Evolutionary conservation across 768 basidiomycete genomes (phyloP), one percentile per base, ranked within the genome.

Genomic region (Trichaptum fuscoviolaceum): DNA sequence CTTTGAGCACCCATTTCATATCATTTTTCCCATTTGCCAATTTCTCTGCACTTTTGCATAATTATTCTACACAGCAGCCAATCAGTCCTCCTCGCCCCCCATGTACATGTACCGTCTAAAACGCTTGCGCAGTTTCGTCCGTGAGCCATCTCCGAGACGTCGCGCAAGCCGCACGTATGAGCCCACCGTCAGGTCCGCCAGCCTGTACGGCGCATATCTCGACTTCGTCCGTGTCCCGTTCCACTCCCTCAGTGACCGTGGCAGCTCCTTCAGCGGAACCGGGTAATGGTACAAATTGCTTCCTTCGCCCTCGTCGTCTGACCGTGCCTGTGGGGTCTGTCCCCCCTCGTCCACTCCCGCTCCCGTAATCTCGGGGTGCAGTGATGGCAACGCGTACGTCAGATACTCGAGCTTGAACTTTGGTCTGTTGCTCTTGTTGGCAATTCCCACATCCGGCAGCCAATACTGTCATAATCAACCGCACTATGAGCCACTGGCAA

Each of bases 31-130:
- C 24, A 64, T 26, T 24, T 52, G 64, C 42, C 23, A 58, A 35
- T 25, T 4, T 35, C 57, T 24, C 30, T 30, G 17, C 34, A n/a
- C 62, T n/a, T 24, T 63, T 23, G 26, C 24, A 64, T 64, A 58
- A 52, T 26, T 60, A 15, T 65, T 58, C 63, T 69, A 10, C 7
- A 66, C 23, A 27, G 67, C 42, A 26, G 26, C 59, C 65, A 61
- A 52, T 66, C 71, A 70, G 57, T 67, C 75, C 70, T 75, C 75
- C 68, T 74, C 68, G 63, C 77, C 77, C 66, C 82, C 84, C 75
- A 88, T 81, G 75, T 86, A 93, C 93, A 96, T 94, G 76, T 87
- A 87, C 75, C 80, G 75, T 72, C 80, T 80, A 77, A 93, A 96
- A 76, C 78, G 77, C 73, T 80, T 81, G 75, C 89, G 85, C 73